phyloP scores from a whole-genome alignment of 2,329 filamentous ascomycete species.

The Neopestalotiopsis rosae region DNA sequence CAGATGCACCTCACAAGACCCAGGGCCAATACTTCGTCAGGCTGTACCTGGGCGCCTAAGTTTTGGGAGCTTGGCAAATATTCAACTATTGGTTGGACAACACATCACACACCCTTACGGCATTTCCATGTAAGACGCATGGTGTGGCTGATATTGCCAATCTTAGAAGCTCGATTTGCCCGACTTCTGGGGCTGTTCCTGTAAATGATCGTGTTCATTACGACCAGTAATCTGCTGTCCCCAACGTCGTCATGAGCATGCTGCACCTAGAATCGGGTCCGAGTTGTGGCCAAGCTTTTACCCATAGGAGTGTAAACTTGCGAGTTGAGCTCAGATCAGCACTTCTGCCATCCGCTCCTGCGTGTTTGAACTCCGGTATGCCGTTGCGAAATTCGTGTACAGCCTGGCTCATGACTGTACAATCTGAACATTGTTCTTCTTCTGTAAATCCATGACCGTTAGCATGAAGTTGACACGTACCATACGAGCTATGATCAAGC shows the following conservation, averaged over 20 bases:
- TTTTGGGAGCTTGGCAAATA: slow-evolving; percentile 42
- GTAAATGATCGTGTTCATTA: neutral
- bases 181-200: neutral
- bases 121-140: slow-evolving; percentile 22
- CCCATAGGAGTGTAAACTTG: neutral
- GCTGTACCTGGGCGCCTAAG: slow-evolving; percentile 49
- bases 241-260: neutral
- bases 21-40: slow-evolving; percentile 42
- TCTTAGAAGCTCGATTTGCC: slow-evolving; percentile 1
- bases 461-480: slow-evolving; percentile 16
- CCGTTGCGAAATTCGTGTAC: slow-evolving; percentile 22
- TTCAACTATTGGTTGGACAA: slow-evolving; percentile 48
- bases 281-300: neutral
- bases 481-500: neutral
- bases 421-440: slow-evolving; percentile 88
- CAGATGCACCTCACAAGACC: neutral
- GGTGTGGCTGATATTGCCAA: slow-evolving; percentile 1
- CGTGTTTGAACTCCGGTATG: neutral
- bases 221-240: neutral
- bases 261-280: neutral
- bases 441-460: slow-evolving; percentile 55
- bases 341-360: neutral
- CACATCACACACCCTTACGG: slow-evolving; percentile 44
- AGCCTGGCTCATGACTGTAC: slow-evolving; percentile 68
- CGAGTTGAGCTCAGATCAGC: too few species aligned